A percentile compares a stretch with the other conserved stretches of the same genome.
Evolutionary conservation across 1,139 yeast genomes (phyloP).

Genomic region (Hemisphaericaspora xylanilytica): DNA sequence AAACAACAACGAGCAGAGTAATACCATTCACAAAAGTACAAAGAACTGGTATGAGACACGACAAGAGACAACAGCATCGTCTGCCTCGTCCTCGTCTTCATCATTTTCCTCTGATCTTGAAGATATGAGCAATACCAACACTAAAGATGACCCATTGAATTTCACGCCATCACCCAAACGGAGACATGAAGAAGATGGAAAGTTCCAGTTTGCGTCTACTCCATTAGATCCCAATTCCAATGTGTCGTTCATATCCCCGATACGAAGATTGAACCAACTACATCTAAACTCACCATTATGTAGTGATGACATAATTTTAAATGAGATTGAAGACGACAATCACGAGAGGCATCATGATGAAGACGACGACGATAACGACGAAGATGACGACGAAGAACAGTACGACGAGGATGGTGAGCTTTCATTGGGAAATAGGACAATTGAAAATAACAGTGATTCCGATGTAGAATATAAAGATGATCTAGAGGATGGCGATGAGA

Average conservation of each 20-base stretch:
- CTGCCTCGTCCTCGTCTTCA: not conserved
- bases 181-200: slow-evolving; percentile 1
- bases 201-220: slow-evolving; percentile 29
- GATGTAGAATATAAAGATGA: slow-evolving; percentile 5
- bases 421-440: not conserved
- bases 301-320: not conserved
- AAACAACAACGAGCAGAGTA: not conserved
- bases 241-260: slow-evolving; percentile 38
- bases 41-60: not conserved
- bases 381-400: slow-evolving; percentile 14
- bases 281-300: slow-evolving; percentile 20
- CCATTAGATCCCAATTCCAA: slow-evolving; percentile 26
- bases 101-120: slow-evolving; percentile 1
- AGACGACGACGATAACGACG: not conserved
- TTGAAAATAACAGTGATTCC: not conserved
- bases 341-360: slow-evolving; percentile 8
- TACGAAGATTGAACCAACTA: slow-evolving; percentile 30
- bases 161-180: slow-evolving; percentile 16
- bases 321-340: not conserved
- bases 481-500: slow-evolving; percentile 14
- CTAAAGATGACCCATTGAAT: slow-evolving; percentile 3
- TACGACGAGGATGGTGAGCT: slow-evolving; percentile 10
- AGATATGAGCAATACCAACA: not conserved
- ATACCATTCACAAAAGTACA: not conserved
- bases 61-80: not conserved